Conservation (phyloP, 306 rosid genomes). For the Lathyrus sativus region DNA sequence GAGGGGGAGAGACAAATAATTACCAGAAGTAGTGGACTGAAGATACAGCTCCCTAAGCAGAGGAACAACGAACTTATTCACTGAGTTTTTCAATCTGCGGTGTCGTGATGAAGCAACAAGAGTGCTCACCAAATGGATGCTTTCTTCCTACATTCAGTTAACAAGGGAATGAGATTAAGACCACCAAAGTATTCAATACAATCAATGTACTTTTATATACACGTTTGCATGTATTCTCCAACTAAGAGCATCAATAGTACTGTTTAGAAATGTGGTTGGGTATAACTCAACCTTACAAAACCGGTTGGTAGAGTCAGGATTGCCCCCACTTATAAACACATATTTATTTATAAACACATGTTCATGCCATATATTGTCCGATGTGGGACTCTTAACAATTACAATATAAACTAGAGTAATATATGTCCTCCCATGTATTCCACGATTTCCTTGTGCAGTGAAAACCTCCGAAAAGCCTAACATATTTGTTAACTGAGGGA, state of each 20-base stretch:
- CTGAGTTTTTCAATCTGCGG: constrained; percentile 53
- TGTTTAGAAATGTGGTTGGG: no score
- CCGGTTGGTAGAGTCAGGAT: no score
- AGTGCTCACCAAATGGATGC: constrained; percentile 44
- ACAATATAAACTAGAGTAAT: not conserved
- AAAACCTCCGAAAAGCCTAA: constrained; percentile 16
- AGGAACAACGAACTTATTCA: constrained; percentile 59
- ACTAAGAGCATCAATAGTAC: constrained; percentile 14
- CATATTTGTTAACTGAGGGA: not conserved
- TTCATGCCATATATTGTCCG: no score
- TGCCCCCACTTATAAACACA: no score
- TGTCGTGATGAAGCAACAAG: constrained; percentile 66
- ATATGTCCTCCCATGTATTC: constrained; percentile 7
- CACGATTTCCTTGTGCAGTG: not conserved
- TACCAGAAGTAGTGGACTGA: constrained; percentile 53
- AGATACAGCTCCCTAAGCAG: constrained; percentile 65
- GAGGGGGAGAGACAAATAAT: constrained; percentile 27
- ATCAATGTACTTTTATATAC: not conserved
- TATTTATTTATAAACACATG: no score
- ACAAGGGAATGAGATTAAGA: constrained; percentile 33
- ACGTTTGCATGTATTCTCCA: constrained; percentile 9
- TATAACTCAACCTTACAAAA: no score
- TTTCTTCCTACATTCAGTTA: constrained; percentile 50
- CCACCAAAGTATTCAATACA: not conserved
- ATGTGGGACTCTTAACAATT: no score